phyloP scores from a whole-genome alignment of 768 basidiomycete species.

The Postia placenta region DNA sequence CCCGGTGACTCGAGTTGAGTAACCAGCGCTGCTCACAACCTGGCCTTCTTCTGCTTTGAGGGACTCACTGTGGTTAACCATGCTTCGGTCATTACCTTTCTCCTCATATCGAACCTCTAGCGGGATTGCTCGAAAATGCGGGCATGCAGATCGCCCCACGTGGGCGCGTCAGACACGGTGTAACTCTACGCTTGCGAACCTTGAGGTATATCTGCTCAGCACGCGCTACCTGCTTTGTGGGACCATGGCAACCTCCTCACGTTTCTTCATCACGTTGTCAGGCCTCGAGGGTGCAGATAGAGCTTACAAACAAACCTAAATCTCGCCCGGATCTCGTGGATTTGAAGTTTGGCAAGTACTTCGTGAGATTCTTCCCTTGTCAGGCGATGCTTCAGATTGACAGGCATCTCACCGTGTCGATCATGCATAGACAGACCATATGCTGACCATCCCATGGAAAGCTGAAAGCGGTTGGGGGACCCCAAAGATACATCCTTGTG shows the following conservation, averaged over 20 bases:
- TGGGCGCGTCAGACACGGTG: slow-evolving; percentile 8
- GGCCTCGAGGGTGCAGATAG: slow-evolving; percentile 49
- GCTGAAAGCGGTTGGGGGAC: slow-evolving; percentile 69
- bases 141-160: too few species aligned
- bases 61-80: background rate
- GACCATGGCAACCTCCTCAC: too few species aligned
- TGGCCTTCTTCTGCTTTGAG: too few species aligned
- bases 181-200: slow-evolving; percentile 33
- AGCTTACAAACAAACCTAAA: slow-evolving; percentile 45
- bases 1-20: too few species aligned
- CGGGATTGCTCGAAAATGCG: too few species aligned
- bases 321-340: slow-evolving; percentile 56
- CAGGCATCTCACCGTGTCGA: slow-evolving; percentile 8
- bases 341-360: slow-evolving; percentile 81
- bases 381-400: background rate
- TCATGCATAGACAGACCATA: slow-evolving; percentile 67
- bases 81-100: background rate
- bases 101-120: background rate
- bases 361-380: slow-evolving; percentile 42
- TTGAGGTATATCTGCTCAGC: slow-evolving; percentile 56
- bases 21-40: too few species aligned
- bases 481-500: slow-evolving; percentile 81
- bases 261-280: too few species aligned
- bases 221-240: too few species aligned
- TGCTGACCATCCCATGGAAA: slow-evolving; percentile 75